These are phyloP conservation scores for Primulina tabacum DNA, from an alignment of 257 asterid species.

Conservation along the genomic window DNA sequence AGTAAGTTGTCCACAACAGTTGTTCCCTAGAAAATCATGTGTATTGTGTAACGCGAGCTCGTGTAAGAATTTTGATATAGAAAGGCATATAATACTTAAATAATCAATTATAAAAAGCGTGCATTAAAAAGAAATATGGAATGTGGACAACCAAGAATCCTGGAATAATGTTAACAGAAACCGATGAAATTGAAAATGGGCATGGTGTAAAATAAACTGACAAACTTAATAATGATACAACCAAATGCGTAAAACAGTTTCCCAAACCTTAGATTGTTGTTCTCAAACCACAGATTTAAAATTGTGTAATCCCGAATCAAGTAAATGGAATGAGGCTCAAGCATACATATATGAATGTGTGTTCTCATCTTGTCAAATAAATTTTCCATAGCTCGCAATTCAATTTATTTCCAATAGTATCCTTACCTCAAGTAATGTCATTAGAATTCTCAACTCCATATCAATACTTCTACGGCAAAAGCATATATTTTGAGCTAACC, in stretches of 20 bases:
- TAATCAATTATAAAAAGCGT: not conserved
- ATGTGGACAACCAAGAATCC: not conserved
- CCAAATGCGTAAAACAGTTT: not conserved
- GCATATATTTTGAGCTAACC: not conserved
- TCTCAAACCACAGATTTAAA: not conserved
- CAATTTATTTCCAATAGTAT: not conserved
- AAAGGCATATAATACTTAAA: no score
- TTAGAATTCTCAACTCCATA: not conserved
- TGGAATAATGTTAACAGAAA: not conserved
- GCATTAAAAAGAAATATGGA: no score
- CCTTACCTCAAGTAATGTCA: not conserved
- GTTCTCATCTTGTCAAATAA: not conserved
- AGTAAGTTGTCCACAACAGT: constrained; percentile 89
- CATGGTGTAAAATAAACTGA: not conserved
- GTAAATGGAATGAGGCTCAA: not conserved
- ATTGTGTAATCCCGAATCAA: not conserved
- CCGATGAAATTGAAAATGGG: not conserved
- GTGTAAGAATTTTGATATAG: not conserved
- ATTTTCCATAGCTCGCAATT: not conserved
- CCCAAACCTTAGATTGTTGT: not conserved
- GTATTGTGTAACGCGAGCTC: constrained; percentile 9
- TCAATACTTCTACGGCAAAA: not conserved
- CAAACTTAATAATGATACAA: not conserved
- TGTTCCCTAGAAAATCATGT: constrained; percentile 59
- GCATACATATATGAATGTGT: not conserved